Base-by-base conservation (phyloP, 2,329 filamentous ascomycete genomes). In the Diplodia mutila region DNA sequence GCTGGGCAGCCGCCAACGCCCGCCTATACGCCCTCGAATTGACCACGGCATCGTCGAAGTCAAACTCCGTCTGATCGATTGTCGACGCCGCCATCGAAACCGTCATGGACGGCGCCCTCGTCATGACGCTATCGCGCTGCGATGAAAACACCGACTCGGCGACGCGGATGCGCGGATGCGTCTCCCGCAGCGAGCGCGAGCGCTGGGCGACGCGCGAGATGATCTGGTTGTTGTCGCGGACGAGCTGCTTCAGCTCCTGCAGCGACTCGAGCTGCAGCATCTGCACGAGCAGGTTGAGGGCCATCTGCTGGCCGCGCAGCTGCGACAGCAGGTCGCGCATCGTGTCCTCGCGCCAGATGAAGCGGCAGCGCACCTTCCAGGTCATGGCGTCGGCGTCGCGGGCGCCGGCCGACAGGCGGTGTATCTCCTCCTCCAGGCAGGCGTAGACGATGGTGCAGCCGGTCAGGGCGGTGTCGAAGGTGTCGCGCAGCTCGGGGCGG, bases 181-280 rank as follows among this genome's bases (percentile, higher is more conserved):
- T 70, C 29, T 72, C 69, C 6, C 74, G 72, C 9, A 77, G 52
- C 12, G 73, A 73, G 21, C 67, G 72, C 6, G 75, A 75, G 6
- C 74, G 70, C 61, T 70, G 73, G 8, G 73, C 72, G 14, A 77
- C 71, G 52, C 72, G 68, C 14, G 76, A 73, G 11, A 78, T 68
- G 39, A 71, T 73, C 21, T 67, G 67, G 57, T 71, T 75, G 46
- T 77, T 78, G 11, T 75, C 72, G 32, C 72, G 68, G 2, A 78
- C 69, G 12, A 78, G 67, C 61, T 71, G 71, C 67, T 72, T 73
- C 27, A 78, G 75, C 21, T 78, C 76, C 21, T 72, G 69, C 65
- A 78, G 72, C 3, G 75, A 77, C 67, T 77, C 74, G 73, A 77
- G 77, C 53, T 77, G 76, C n/a, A 78, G 61, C 8, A 73, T 74